phyloP scores from a whole-genome alignment of 495 filamentous ascomycete species.

The Aspergillus bridgeri region DNA sequence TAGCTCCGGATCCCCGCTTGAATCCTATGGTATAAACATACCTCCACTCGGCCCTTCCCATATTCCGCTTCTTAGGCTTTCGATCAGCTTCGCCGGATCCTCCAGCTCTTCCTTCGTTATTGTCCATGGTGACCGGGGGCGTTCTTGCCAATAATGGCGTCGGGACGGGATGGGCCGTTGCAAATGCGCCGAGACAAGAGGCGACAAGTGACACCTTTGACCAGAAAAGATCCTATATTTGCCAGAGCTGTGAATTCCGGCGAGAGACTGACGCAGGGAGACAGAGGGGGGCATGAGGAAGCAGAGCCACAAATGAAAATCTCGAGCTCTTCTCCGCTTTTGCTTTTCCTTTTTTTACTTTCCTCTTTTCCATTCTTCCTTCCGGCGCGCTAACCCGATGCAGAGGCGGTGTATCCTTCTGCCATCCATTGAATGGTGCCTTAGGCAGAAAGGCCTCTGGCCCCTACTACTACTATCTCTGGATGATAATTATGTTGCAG shows the following conservation, averaged over 20 bases:
- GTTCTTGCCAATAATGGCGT: not conserved
- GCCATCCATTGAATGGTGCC: not conserved
- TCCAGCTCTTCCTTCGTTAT: slow-evolving; percentile 36
- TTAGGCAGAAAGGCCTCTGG: no score
- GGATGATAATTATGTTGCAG: no score
- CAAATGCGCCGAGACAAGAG: not conserved
- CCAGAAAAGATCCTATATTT: not conserved
- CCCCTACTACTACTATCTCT: no score
- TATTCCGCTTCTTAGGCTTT: slow-evolving; percentile 58
- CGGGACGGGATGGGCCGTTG: slow-evolving; percentile 2
- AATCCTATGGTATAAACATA: slow-evolving; percentile 31
- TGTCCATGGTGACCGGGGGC: slow-evolving; percentile 32
- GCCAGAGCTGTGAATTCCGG: slow-evolving; percentile 8
- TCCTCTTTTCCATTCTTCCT: not conserved
- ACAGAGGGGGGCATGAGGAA: slow-evolving; percentile 18
- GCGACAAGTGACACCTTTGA: slow-evolving; percentile 2
- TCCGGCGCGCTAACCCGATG: not conserved
- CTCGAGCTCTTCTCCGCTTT: not conserved
- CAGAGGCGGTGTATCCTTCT: not conserved
- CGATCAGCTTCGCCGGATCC: slow-evolving; percentile 37
- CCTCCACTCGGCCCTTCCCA: slow-evolving; percentile 65
- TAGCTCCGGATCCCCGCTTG: slow-evolving; percentile 38
- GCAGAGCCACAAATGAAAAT: not conserved
- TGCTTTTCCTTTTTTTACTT: not conserved
- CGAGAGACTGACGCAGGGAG: slow-evolving; percentile 10